Percentiles rank a stretch among this genome's conserved stretches.
These are phyloP conservation scores for Cryphonectria parasitica DNA, from an alignment of 2,329 filamentous ascomycete species.

Conservation along the genomic window DNA sequence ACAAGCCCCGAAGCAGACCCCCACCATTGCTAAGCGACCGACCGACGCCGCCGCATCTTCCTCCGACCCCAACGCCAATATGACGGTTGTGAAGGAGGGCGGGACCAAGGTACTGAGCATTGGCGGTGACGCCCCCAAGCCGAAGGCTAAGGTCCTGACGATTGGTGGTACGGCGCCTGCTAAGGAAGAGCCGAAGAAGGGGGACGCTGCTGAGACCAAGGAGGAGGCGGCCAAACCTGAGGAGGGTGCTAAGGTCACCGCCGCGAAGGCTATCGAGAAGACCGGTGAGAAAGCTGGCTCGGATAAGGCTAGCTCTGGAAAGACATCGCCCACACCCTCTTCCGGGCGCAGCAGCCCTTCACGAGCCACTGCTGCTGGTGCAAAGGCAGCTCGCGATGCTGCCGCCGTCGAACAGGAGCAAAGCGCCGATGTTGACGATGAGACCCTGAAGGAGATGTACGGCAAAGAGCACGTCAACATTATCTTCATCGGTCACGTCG, in stretches of 20 bases:
- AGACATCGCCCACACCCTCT: constrained; percentile 78
- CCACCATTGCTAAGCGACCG: constrained; percentile 67
- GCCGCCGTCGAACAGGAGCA: constrained; percentile 86
- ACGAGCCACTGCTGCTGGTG: constrained; percentile 54
- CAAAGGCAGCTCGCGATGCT: constrained; percentile 65
- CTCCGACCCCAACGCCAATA: constrained; percentile 51
- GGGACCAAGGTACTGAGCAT: constrained; percentile 68
- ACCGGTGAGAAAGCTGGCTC: constrained; percentile 63
- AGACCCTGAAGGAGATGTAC: constrained; percentile 89
- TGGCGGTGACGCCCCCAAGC: constrained; percentile 56
- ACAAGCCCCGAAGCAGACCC: constrained; percentile 51
- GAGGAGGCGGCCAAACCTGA: constrained; percentile 58
- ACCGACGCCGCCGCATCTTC: constrained; percentile 52
- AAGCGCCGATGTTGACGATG: constrained; percentile 69
- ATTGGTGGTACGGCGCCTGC: constrained; percentile 43
- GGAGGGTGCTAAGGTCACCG: constrained; percentile 81
- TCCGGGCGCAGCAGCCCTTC: constrained; percentile 86
- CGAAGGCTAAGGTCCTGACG: constrained; percentile 66
- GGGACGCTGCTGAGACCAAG: constrained; percentile 52
- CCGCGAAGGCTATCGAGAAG: constrained; percentile 90
- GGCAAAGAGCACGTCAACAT: constrained; percentile 94
- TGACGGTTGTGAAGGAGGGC: constrained; percentile 57
- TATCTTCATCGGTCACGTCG: constrained; percentile 97
- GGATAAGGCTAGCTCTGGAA: constrained; percentile 51
- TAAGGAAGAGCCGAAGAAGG: constrained; percentile 50